phyloP scores from a whole-genome alignment of 2,329 filamentous ascomycete genomes.

The Exophiala bonariae region DNA sequence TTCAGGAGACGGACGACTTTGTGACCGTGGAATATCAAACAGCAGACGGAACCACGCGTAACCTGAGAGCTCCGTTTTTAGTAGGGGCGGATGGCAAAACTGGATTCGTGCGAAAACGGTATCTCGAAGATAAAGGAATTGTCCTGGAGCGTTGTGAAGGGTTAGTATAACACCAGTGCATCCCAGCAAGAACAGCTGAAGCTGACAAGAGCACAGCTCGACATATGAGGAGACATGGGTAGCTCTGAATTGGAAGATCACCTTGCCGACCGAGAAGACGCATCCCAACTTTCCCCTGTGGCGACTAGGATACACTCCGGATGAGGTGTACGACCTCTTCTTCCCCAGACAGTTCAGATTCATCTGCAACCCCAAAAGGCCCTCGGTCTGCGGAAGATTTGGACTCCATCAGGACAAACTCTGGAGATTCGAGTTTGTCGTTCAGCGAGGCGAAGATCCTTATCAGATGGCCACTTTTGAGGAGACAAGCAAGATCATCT shows the following conservation, averaged over 20 bases:
- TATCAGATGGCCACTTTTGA: constrained; percentile 29
- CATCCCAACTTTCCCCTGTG: constrained; percentile 34
- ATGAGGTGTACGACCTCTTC: constrained; percentile 32
- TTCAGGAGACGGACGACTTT: constrained; percentile 15
- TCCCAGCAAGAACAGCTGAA: not conserved
- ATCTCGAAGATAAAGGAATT: constrained; percentile 45
- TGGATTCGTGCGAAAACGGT: constrained; percentile 47
- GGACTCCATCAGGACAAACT: constrained; percentile 30
- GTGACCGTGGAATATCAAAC: constrained; percentile 26
- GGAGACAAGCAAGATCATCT: constrained; percentile 28
- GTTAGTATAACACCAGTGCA: constrained; percentile 8
- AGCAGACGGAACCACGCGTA: constrained; percentile 13
- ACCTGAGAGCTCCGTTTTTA: constrained; percentile 33
- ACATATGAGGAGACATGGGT: constrained; percentile 34
- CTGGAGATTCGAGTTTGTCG: constrained; percentile 39
- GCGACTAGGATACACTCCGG: constrained; percentile 29
- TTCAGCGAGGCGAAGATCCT: constrained; percentile 33
- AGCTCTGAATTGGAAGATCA: constrained; percentile 31
- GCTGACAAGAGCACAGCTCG: constrained; percentile 18
- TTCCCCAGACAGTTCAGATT: constrained; percentile 33
- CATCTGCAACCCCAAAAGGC: constrained; percentile 29
- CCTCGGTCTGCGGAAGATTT: constrained; percentile 33
- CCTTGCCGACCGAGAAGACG: constrained; percentile 28
- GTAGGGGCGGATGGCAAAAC: constrained; percentile 51
- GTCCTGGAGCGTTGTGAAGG: constrained; percentile 33